These are phyloP conservation scores for Rhodosporidiobolus sp. DNA, from an alignment of 768 basidiomycete species.

Conservation along the genomic window DNA sequence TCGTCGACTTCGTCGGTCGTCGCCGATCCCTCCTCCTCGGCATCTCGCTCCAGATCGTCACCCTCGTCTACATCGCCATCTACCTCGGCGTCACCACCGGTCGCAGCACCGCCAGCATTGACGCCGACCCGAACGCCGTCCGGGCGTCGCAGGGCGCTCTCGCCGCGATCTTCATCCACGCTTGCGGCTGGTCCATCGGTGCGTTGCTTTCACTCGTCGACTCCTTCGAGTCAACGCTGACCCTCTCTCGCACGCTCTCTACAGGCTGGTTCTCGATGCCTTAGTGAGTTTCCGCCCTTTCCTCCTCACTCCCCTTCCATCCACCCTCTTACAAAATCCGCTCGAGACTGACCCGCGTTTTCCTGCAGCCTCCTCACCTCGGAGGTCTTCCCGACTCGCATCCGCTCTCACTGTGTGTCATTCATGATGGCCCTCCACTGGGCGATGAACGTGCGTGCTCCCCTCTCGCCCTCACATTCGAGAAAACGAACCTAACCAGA, in stretches of 20 bases:
- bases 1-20: conserved; percentile 6
- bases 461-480: too few species aligned
- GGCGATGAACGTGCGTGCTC: neutral
- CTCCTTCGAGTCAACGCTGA: neutral
- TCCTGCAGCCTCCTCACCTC: conserved; percentile 1
- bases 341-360: too few species aligned
- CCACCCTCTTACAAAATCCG: too few species aligned
- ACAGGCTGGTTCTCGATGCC: conserved; percentile 10
- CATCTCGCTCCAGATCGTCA: neutral
- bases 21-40: conserved; percentile 6
- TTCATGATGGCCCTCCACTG: conserved; percentile 11
- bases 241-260: neutral
- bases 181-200: conserved; percentile 9
- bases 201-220: neutral
- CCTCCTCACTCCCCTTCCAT: too few species aligned
- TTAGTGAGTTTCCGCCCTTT: too few species aligned
- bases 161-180: conserved; percentile 13
- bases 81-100: conserved; percentile 9
- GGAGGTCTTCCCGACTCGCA: conserved; percentile 5
- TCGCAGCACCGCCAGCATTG: neutral
- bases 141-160: conserved; percentile 1
- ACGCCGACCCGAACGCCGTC: neutral
- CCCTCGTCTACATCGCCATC: neutral
- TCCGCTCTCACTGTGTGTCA: neutral
- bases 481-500: too few species aligned